These are phyloP conservation scores for Salvia hispanica DNA, from an alignment of 257 asterid genomes.

Conservation along the genomic window DNA sequence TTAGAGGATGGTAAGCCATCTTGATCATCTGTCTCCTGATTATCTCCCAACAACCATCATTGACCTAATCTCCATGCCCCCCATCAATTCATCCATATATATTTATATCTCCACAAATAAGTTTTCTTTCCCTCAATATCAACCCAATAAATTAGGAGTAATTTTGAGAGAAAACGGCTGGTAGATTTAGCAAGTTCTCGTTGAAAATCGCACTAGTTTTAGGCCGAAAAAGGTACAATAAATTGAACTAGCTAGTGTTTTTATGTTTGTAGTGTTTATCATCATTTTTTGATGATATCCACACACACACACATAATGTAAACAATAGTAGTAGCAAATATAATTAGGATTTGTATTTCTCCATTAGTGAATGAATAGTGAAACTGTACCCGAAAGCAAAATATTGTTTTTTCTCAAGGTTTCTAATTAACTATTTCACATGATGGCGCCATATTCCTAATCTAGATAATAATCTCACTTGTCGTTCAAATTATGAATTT, in stretches of 20 bases:
- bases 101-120: neutral
- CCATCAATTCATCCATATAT: neutral
- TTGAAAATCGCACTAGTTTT: neutral
- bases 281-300: too few relatives aligned
- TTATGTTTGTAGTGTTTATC: neutral
- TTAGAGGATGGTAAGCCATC: slow-evolving; percentile 40
- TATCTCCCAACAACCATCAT: slow-evolving; percentile 34
- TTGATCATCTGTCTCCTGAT: slow-evolving; percentile 36
- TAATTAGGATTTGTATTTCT: too few relatives aligned
- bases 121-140: neutral
- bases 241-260: neutral
- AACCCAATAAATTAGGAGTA: neutral
- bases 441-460: neutral
- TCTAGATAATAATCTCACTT: too few relatives aligned
- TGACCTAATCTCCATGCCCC: slow-evolving; percentile 28
- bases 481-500: neutral
- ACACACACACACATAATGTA: too few relatives aligned
- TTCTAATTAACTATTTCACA: neutral
- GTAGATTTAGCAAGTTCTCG: neutral
- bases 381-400: too few relatives aligned
- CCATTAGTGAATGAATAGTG: too few relatives aligned
- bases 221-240: neutral
- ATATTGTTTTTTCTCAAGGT: neutral
- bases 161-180: neutral
- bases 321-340: too few relatives aligned